Evolutionary conservation across 306 rosid species (phyloP).

Genomic region (Casuarina equisetifolia): DNA sequence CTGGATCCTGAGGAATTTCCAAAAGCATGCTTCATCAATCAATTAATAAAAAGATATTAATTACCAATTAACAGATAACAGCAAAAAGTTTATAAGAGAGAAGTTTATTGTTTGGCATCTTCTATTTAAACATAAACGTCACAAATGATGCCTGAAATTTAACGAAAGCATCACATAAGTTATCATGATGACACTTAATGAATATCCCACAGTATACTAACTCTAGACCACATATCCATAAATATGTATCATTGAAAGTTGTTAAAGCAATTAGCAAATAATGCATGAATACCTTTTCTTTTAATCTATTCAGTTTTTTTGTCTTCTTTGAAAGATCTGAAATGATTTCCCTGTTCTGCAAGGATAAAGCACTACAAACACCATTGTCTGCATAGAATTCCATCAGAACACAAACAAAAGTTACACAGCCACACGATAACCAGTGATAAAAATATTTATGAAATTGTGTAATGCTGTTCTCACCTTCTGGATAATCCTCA

Average conservation of each 20-base stretch:
- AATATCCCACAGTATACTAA: neutral
- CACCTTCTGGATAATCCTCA: constrained; percentile 47
- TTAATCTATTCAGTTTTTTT: constrained; percentile 60
- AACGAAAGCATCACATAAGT: neutral
- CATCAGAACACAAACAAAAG: constrained; percentile 17
- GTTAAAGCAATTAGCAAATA: constrained; percentile 7
- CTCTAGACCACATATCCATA: neutral
- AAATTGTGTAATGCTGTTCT: constrained; percentile 31
- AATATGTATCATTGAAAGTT: constrained; percentile 15
- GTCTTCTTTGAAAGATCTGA: constrained; percentile 54
- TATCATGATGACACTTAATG: neutral
- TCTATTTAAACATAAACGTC: neutral
- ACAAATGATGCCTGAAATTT: neutral
- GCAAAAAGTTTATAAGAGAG: neutral
- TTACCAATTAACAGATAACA: constrained; percentile 7
- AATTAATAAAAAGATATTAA: constrained; percentile 11
- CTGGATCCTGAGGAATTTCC: constrained; percentile 61
- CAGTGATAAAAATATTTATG: neutral
- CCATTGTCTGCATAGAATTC: constrained; percentile 44
- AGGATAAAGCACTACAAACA: constrained; percentile 41
- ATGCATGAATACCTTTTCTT: constrained; percentile 56
- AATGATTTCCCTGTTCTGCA: constrained; percentile 53
- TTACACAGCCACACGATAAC: neutral
- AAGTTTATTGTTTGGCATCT: neutral
- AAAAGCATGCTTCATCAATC: constrained; percentile 27